phyloP scores from a whole-genome alignment of 2,329 filamentous ascomycete species.

The Chaetomium strumarium region DNA sequence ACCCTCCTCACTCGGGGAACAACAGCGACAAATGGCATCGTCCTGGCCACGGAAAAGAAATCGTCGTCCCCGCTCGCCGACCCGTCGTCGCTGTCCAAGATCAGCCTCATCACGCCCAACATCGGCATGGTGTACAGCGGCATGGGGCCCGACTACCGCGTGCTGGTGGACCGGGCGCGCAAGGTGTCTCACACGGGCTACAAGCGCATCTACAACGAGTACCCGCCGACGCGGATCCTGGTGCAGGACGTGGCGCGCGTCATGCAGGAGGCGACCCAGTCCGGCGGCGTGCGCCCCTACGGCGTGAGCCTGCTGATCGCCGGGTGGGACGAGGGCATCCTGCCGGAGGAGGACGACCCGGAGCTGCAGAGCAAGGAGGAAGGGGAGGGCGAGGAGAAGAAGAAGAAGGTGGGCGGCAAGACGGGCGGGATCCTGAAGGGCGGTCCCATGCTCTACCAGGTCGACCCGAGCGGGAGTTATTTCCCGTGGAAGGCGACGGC shows the following conservation, averaged over 20 bases:
- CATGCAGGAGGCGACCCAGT: conserved; percentile 98
- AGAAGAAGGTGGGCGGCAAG: conserved; percentile 74
- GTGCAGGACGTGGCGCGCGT: conserved; percentile 96
- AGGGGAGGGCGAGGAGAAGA: conserved; percentile 50
- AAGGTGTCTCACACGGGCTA: conserved; percentile 98
- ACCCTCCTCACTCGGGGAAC: not conserved
- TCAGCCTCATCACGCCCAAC: conserved; percentile 96
- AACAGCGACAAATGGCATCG: conserved; percentile 93
- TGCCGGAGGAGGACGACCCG: conserved; percentile 70
- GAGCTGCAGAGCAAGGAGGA: conserved; percentile 46
- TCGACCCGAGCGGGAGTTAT: conserved; percentile 97
- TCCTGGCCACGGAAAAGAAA: conserved; percentile 99
- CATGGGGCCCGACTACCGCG: conserved; percentile 98
- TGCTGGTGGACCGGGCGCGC: conserved; percentile 93
- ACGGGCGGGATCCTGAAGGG: conserved; percentile 94
- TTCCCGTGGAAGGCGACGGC: conserved; percentile 99
- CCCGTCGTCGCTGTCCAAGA: conserved; percentile 88
- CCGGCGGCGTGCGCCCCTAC: conserved; percentile 92
- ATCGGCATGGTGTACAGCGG: conserved; percentile 99
- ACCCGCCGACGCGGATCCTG: conserved; percentile 98
- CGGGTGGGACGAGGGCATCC: conserved; percentile 94
- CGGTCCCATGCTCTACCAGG: conserved; percentile 95
- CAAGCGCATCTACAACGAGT: conserved; percentile 99
- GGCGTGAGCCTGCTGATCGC: conserved; percentile 93
- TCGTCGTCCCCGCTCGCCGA: conserved; percentile 96